Base-by-base conservation (phyloP, 345 rosid genomes). In the Stellera chamaejasme region DNA sequence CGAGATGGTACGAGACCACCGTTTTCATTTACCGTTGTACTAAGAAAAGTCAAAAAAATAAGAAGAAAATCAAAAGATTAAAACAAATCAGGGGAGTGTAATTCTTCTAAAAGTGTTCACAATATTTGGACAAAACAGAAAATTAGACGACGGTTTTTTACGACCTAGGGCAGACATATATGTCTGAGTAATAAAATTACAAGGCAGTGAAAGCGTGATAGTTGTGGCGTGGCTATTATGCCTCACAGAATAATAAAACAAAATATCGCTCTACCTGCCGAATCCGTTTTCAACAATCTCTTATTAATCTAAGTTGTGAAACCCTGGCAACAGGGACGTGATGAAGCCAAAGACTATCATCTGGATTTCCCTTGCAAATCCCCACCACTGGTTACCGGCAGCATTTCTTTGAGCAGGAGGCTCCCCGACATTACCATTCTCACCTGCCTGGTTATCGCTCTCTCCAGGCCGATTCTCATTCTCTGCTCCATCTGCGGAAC, bases 341-440 rank as follows among this genome's bases (percentile, higher is more conserved):
- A 94, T 87, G 74, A 90, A 94, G 50, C 99, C 99, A 5, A 94
- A 85, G 43, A 94, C 86, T 11, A 94, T 85, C 95, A 94, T 87
- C 69, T 94, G 96, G 71, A 94, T 82, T 79, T 94, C 99, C 77
- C 82, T 94, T 44, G 85, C 82, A 50, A 94, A 83, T 59, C 88
- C 93, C 99, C 99, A 94, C 99, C 95, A 85, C 25, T 73, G 82
- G 47, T 87, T 85, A 59, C 87, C 90, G 39, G 67, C 82, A 49
- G 67, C 82, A 49, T 85, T 61, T 15, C 64, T 88, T 42, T 56
- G 78, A 43, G 53, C 77, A 10, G 65, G 70, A 10, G 65, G 70
- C 16, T 70, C 80, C 27, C 66, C 75, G 0, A 48, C 77, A 50
- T 85, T 87, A 56, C 67, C 86, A 62, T 85, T 81, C 65, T 70